Conservation (phyloP, 108 stramenopile species). For the Ochromonas danica region DNA sequence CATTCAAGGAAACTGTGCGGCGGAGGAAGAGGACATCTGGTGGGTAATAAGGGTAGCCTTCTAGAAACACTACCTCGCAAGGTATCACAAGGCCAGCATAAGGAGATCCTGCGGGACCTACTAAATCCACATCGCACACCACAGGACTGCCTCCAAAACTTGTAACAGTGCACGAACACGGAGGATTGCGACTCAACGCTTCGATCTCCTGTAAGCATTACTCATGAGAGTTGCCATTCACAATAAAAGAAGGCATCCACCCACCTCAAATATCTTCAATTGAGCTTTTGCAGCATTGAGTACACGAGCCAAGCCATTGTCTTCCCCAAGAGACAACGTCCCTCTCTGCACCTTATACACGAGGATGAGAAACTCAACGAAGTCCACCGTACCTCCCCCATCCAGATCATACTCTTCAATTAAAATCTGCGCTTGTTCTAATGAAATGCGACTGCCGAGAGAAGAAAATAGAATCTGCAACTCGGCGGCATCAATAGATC, state of each 20-base stretch:
- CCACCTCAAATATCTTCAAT: constrained; percentile 18
- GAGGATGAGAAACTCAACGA: constrained; percentile 12
- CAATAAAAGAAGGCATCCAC: no score
- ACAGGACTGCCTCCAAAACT: constrained; percentile 7
- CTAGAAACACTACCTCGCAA: background rate
- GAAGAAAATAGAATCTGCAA: background rate
- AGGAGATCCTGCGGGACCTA: background rate
- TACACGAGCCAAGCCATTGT: background rate
- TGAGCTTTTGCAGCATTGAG: constrained; percentile 1
- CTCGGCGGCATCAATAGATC: background rate
- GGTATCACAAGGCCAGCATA: background rate
- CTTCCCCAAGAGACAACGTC: background rate
- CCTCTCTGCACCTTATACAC: constrained; percentile 1
- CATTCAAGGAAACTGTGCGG: background rate
- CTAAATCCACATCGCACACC: background rate
- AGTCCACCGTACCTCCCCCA: background rate
- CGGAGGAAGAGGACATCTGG: background rate
- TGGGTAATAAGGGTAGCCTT: constrained; percentile 20
- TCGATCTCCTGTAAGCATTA: no score
- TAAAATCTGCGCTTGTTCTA: background rate
- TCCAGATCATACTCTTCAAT: constrained; percentile 2
- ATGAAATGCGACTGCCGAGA: background rate
- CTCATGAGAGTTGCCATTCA: no score
- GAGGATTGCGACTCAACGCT: constrained; percentile 2
- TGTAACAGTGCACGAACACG: background rate